These are phyloP conservation scores for Phylloporus sp. DNA, from an alignment of 768 basidiomycete species.

Conservation along the genomic window DNA sequence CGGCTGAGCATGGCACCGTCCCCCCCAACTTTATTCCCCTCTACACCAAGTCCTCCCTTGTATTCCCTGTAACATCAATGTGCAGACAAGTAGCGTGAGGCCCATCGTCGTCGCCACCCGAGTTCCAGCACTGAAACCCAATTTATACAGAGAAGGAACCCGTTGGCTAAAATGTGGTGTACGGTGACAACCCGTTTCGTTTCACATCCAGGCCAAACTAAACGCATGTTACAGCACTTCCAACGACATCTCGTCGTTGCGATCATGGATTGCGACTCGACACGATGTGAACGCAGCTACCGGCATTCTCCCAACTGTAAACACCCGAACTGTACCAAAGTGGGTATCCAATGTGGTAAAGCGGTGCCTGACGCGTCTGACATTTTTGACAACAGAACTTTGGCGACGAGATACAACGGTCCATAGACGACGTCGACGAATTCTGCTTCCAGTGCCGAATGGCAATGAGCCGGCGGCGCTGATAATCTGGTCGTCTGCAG, in stretches of 20 bases:
- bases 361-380: conserved; percentile 8
- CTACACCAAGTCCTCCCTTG: conserved; percentile 1
- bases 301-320: conserved; percentile 55
- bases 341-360: conserved; percentile 32
- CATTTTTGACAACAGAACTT: conserved; percentile 44
- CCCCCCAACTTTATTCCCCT: conserved; percentile 16
- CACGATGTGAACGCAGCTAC: conserved; percentile 58
- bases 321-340: conserved; percentile 50
- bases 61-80: conserved; percentile 37
- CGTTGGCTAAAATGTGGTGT: conserved; percentile 71
- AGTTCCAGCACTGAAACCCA: neutral
- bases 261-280: conserved; percentile 69
- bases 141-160: conserved; percentile 64
- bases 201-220: conserved; percentile 3
- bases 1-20: neutral
- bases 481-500: conserved; percentile 7
- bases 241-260: conserved; percentile 70
- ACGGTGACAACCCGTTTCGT: conserved; percentile 22
- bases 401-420: conserved; percentile 62
- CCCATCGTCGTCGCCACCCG: neutral
- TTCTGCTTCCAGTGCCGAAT: conserved; percentile 67
- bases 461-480: conserved; percentile 39
- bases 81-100: conserved; percentile 75
- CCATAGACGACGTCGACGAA: conserved; percentile 66
- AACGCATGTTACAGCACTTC: conserved; percentile 53